Base-by-base conservation (phyloP, 306 rosid species). In the Sicyos baderoa region DNA sequence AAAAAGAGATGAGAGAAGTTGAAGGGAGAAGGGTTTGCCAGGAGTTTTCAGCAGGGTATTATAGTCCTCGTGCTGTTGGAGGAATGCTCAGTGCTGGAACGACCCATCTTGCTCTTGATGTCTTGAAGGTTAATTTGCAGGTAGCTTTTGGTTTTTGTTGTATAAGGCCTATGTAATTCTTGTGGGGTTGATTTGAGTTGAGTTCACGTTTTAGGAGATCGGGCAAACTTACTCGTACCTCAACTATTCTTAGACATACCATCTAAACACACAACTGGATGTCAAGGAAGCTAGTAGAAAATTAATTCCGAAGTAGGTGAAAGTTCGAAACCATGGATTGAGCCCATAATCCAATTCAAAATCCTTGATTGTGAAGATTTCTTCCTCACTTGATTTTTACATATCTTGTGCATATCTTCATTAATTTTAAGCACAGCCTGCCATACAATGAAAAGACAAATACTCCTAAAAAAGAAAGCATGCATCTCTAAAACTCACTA, bases 381-480 rank as follows among this genome's bases (percentile, higher is more conserved):
- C 74, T 82, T 94, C 76, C 81, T 87, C 71, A 77, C 79, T 79
- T 93, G 95, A 32, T 75, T 81, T 79, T 83, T 89, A 96, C 98
- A 93, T 81, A 86, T 82, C 80, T 85, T 85, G 78, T 93, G 98
- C 98, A 93, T 93, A 23, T 85, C 93, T 76, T 89, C 98, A 81
- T 93, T 93, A 78, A 93, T 93, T 83, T 84, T 89, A 72, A 93
- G 90, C 98, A 93, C 89, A 76, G 97, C 98, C 98, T 93, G 83
- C 75, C 79, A 56, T 74, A 54, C 17, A 67, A 61, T 29, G 29
- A 69, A 62, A 63, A 7, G 45, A 49, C 42, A 54, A 79, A 55
- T 71, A 44, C 15, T 3, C 54, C 70, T 75, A 17, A 42, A 64
- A n/a, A 16, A n/a, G 49, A 66, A 69, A 15, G 45, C 18, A 32